Evolutionary conservation across 495 filamentous ascomycete genomes (phyloP).

Genomic region (Podospora fimiseda): DNA sequence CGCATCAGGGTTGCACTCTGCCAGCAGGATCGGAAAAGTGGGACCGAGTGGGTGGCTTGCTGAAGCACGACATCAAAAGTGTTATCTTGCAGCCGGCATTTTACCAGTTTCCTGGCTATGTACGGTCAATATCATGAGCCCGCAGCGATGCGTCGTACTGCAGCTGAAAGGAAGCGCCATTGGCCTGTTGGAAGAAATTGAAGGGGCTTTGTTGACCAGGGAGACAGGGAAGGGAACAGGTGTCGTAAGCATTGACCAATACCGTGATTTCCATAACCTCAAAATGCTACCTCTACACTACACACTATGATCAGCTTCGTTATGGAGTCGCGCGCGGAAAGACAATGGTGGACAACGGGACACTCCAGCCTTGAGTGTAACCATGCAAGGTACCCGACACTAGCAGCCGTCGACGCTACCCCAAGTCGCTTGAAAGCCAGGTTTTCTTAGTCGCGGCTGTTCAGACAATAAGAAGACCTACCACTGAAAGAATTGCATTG

Average conservation of each 20-base stretch:
- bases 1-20: conserved; percentile 16
- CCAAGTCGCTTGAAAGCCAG: conserved; percentile 8
- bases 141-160: conserved; percentile 20
- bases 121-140: conserved; percentile 16
- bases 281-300: conserved; percentile 3
- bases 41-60: conserved; percentile 11
- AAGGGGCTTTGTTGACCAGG: conserved; percentile 6
- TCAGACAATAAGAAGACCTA: not conserved
- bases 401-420: conserved; percentile 6
- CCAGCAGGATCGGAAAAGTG: conserved; percentile 27
- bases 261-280: conserved; percentile 9
- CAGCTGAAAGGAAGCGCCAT: conserved; percentile 19
- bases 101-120: conserved; percentile 34
- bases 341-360: not conserved
- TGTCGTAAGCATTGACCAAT: conserved; percentile 14
- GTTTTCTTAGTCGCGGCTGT: conserved; percentile 5
- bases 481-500: not conserved
- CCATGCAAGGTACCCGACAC: conserved; percentile 31
- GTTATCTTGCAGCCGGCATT: conserved; percentile 26
- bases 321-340: conserved; percentile 3
- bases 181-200: conserved; percentile 22
- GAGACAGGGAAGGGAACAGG: not conserved
- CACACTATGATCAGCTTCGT: conserved; percentile 14
- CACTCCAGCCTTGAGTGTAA: not conserved
- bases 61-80: conserved; percentile 15